A percentile compares a stretch with the other conserved stretches of the same genome.
Evolutionary conservation across 139 green algal genomes (phyloP).

Genomic region (Medakamo hakoo): DNA sequence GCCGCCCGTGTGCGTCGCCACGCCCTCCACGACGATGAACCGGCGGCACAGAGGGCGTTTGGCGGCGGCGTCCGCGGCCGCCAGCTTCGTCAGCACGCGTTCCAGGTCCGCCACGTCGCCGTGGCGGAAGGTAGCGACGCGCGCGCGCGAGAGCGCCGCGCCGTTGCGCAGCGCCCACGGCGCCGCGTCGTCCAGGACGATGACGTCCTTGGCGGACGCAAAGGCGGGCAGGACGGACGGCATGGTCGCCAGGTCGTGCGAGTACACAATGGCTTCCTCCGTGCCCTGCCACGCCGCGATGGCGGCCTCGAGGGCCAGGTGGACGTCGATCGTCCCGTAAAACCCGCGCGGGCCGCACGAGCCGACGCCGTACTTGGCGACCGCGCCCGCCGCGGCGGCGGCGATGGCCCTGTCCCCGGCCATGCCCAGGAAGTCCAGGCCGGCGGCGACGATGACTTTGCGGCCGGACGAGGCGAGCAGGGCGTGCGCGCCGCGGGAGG

Average conservation of each 20-base stretch:
- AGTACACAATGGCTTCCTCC: constrained; percentile 82
- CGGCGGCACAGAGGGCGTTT: constrained; percentile 47
- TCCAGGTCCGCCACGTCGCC: constrained; percentile 85
- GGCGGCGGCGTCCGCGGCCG: constrained; percentile 22
- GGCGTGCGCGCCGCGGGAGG: too few species aligned
- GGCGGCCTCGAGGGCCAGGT: constrained; percentile 66
- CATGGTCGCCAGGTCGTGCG: constrained; percentile 82
- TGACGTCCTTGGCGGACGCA: constrained; percentile 71
- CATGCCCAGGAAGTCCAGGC: constrained; percentile 75
- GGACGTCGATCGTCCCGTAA: constrained; percentile 95
- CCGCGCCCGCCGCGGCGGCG: constrained; percentile 20
- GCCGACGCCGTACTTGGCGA: constrained; percentile 89
- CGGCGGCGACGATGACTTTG: too few species aligned
- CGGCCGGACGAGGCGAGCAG: too few species aligned
- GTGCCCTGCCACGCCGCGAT: constrained; percentile 64
- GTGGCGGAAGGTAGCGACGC: constrained; percentile 81
- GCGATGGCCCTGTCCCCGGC: constrained; percentile 24
- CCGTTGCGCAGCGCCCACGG: constrained; percentile 24
- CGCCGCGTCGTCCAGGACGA: constrained; percentile 33
- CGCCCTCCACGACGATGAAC: constrained; percentile 88
- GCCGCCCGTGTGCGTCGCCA: constrained; percentile 70
- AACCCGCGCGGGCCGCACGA: constrained; percentile 95
- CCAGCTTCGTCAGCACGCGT: constrained; percentile 41
- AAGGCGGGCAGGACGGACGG: constrained; percentile 85
- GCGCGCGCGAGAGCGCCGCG: constrained; percentile 46